Evolutionary conservation across 257 asterid species (phyloP).

Genomic region (Ballota nigra): DNA sequence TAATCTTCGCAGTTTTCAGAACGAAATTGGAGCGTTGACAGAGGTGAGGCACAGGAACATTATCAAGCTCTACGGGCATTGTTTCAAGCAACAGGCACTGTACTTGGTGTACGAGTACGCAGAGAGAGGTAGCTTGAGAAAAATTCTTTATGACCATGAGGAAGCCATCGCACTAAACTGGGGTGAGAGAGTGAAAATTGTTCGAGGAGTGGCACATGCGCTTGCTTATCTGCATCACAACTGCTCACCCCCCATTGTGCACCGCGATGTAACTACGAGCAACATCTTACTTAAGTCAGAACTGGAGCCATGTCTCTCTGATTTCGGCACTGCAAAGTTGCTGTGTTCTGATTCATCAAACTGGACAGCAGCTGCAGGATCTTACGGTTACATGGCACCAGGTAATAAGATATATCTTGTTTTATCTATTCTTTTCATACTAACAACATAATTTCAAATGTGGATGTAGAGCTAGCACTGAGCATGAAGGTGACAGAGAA

Average conservation of each 20-base stretch:
- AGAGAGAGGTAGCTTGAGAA: slow-evolving; percentile 74
- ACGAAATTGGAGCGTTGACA: slow-evolving; percentile 58
- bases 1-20: slow-evolving; percentile 35
- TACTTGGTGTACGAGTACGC: slow-evolving; percentile 87
- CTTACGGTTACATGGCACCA: slow-evolving; percentile 99
- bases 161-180: too few species aligned
- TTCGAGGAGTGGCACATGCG: too few species aligned
- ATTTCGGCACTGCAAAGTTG: too few species aligned
- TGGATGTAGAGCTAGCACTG: slow-evolving; percentile 64
- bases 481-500: slow-evolving; percentile 80
- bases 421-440: background rate
- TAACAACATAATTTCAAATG: background rate
- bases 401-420: slow-evolving; percentile 38
- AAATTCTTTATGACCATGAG: too few species aligned
- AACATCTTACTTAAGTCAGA: slow-evolving; percentile 71
- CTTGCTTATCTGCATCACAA: slow-evolving; percentile 93
- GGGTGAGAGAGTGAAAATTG: too few species aligned
- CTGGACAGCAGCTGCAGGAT: slow-evolving; percentile 83
- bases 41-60: slow-evolving; percentile 88
- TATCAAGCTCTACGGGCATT: slow-evolving; percentile 77
- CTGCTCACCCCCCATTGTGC: slow-evolving; percentile 83
- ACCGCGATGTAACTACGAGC: slow-evolving; percentile 69
- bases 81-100: slow-evolving; percentile 61
- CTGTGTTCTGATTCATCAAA: slow-evolving; percentile 55
- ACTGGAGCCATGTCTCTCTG: slow-evolving; percentile 68